Percentiles rank a stretch among this genome's conserved stretches.
These are phyloP conservation scores for Phaeosphaeria sp. DNA, from an alignment of 2,329 filamentous ascomycete genomes.

Conservation along the genomic window DNA sequence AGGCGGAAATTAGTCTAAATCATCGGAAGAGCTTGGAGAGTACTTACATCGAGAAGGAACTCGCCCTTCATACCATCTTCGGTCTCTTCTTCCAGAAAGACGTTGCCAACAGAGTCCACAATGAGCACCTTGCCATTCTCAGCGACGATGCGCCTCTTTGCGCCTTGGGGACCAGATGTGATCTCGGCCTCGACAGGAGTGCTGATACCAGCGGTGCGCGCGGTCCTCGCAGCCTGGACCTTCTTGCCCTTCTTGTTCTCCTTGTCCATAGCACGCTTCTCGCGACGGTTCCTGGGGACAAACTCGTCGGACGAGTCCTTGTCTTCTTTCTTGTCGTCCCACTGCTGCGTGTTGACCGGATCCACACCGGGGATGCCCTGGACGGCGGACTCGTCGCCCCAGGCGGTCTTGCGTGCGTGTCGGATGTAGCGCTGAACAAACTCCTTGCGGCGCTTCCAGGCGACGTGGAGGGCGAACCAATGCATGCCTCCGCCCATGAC, in stretches of 20 bases:
- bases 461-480: conserved; percentile 83
- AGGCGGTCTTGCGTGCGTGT: conserved; percentile 85
- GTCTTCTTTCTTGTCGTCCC: conserved; percentile 46
- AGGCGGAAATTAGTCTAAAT: conserved; percentile 23
- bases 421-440: conserved; percentile 92
- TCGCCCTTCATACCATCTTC: conserved; percentile 85
- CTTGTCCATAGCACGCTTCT: conserved; percentile 87
- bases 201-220: conserved; percentile 60
- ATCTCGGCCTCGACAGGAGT: conserved; percentile 60
- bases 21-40: neutral
- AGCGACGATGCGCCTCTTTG: conserved; percentile 85
- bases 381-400: conserved; percentile 79
- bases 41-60: conserved; percentile 84
- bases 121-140: conserved; percentile 96
- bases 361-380: conserved; percentile 68
- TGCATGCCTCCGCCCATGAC: conserved; percentile 84
- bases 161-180: conserved; percentile 69
- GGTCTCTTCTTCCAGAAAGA: conserved; percentile 91
- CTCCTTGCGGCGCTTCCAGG: conserved; percentile 87
- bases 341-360: conserved; percentile 37
- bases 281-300: conserved; percentile 75
- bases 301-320: conserved; percentile 53
- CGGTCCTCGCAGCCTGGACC: conserved; percentile 61
- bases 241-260: conserved; percentile 72
- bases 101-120: conserved; percentile 89